Base-by-base conservation (phyloP, 352 stramenopile genomes). In the Globisporangium mamillatum region DNA sequence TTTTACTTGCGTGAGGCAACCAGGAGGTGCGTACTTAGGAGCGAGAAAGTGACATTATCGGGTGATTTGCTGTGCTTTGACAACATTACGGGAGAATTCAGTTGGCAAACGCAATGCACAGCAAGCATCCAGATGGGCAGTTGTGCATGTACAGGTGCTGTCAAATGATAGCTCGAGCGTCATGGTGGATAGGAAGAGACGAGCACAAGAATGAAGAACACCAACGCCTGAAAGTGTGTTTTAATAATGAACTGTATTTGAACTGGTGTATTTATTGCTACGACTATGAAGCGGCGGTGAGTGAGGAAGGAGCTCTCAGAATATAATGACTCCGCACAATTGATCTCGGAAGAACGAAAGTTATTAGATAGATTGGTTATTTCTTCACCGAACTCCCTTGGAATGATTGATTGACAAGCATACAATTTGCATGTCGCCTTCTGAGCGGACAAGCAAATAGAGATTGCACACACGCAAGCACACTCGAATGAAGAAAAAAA, bases 281-380 rank as follows among this genome's bases (percentile, higher is more conserved):
- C 12, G 12, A 20, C 38, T 46, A 20, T 16, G 36, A 46, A 46
- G 38, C 4, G 12, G 38, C 5, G 12, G 36, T 44, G 38, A 20
- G 29, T 46, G 29, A 60, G 1, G 27, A 41, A 41, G 34, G 60
- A 67, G 36, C 27, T 71, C 66, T 71, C 66, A 48, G 66, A 71
- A 29, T 20, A 50, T 36, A 36, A 67, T 71, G 66, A 24, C 59
- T 71, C 66, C 66, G 66, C 66, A 71, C 66, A 62, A 71, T 71
- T 58, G 60, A 71, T 71, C 81, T 93, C 77, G 82, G 85, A 93
- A 93, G 85, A 93, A 93, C 85, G 85, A 93, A 93, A 93, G 85
- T 93, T 91, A 91, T 93, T 77, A 85, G 73, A 88, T 89, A 76
- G 68, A 80, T 76, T 72, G 57, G 66, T 56, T 85, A 71, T 90